Evolutionary conservation across 2,329 filamentous ascomycete species (phyloP).

Genomic region (Erysiphe pulchra): DNA sequence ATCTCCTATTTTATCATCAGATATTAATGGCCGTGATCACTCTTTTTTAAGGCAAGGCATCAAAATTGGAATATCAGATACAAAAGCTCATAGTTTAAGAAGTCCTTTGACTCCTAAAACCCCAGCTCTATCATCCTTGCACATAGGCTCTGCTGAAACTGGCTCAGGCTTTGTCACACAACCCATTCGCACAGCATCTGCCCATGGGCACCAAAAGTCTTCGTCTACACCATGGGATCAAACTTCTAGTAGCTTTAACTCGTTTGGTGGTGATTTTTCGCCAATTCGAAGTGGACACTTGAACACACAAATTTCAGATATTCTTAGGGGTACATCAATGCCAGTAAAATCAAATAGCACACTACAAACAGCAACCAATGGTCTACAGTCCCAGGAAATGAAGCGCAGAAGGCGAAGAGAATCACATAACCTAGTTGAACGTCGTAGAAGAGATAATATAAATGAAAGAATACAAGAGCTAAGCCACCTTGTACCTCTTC

Average conservation of each 20-base stretch:
- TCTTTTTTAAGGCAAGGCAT: conserved; percentile 30
- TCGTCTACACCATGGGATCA: conserved; percentile 77
- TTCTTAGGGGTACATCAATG: conserved; percentile 74
- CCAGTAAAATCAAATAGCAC: conserved; percentile 50
- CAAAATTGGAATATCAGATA: conserved; percentile 35
- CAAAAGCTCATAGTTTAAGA: conserved; percentile 44
- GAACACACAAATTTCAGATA: conserved; percentile 61
- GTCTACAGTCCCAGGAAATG: conserved; percentile 60
- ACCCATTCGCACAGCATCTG: conserved; percentile 44
- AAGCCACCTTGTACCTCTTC: conserved; percentile 72
- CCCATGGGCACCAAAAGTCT: conserved; percentile 49
- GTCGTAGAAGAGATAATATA: conserved; percentile 86
- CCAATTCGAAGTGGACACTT: conserved; percentile 40
- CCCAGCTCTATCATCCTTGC: conserved; percentile 46
- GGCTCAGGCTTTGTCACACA: conserved; percentile 43
- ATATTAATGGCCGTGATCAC: conserved; percentile 19
- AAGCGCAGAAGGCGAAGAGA: conserved; percentile 79
- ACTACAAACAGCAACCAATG: conserved; percentile 8
- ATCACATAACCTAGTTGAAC: conserved; percentile 90
- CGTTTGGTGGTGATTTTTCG: conserved; percentile 73
- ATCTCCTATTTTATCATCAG: conserved; percentile 23
- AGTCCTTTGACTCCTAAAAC: conserved; percentile 74
- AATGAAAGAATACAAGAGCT: conserved; percentile 96
- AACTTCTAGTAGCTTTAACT: conserved; percentile 59
- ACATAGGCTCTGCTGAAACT: conserved; percentile 35